These are phyloP conservation scores for Anaeramoeba flamelloides DNA, from an alignment of 78 protist genomes.

Conservation along the genomic window DNA sequence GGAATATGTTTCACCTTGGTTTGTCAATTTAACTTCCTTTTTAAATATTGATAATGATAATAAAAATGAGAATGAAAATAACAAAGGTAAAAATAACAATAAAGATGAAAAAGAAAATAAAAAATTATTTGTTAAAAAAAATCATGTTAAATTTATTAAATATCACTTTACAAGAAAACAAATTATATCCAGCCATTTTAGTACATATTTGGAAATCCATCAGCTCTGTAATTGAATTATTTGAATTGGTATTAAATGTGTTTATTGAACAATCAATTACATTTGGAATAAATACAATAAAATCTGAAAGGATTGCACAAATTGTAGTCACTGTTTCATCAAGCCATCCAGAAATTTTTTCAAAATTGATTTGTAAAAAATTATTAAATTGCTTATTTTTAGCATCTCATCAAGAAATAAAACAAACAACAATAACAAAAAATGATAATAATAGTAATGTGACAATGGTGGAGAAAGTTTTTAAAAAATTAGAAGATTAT, in stretches of 20 bases:
- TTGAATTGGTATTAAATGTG: constrained; percentile 14
- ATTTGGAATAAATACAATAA: constrained; percentile 10
- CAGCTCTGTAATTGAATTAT: constrained; percentile 10
- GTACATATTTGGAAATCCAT: constrained; percentile 35
- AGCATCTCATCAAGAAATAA: too few relatives aligned
- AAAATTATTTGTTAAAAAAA: background rate
- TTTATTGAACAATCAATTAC: constrained; percentile 13
- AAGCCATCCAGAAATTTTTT: constrained; percentile 14
- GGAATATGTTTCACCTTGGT: constrained; percentile 47
- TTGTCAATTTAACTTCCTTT: constrained; percentile 16
- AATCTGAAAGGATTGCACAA: constrained; percentile 27
- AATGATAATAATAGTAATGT: too few relatives aligned
- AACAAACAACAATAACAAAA: too few relatives aligned
- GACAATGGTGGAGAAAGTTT: constrained; percentile 8
- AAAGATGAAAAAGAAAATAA: background rate
- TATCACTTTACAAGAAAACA: constrained; percentile 17
- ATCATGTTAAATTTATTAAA: constrained; percentile 15
- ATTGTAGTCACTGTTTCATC: constrained; percentile 31
- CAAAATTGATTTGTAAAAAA: constrained; percentile 12
- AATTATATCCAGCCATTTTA: constrained; percentile 25
- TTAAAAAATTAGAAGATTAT: constrained; percentile 12
- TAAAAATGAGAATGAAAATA: background rate
- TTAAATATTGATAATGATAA: background rate
- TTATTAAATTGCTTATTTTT: too few relatives aligned
- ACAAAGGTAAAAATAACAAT: background rate